A percentile compares a stretch with the other conserved stretches of the same genome.
Evolutionary conservation across 2,329 filamentous ascomycete species (phyloP).

Genomic region (Neofusicoccum sp.): DNA sequence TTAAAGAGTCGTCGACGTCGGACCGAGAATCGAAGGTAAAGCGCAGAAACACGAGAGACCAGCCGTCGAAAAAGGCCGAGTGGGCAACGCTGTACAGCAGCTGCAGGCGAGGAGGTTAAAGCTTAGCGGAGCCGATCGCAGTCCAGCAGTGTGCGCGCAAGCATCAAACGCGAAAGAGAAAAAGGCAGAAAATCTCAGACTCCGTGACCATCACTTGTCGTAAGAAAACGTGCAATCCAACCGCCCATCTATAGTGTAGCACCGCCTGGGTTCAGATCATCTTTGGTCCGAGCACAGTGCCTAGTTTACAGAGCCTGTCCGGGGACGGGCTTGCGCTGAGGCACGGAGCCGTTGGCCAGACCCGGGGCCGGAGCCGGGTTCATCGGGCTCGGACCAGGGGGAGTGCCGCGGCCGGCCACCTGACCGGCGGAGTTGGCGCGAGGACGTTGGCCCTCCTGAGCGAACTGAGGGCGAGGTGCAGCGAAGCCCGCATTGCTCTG

Average conservation of each 20-base stretch:
- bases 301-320: constrained; percentile 46
- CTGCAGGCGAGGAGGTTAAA: background rate
- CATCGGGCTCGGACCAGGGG: constrained; percentile 42
- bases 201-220: constrained; percentile 16
- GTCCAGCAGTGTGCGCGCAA: background rate
- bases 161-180: background rate
- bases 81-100: constrained; percentile 7
- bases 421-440: constrained; percentile 36
- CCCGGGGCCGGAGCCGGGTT: constrained; percentile 31
- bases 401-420: constrained; percentile 28
- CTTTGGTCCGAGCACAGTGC: background rate
- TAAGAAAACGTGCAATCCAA: constrained; percentile 14
- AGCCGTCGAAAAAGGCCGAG: background rate
- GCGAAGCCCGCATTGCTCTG: constrained; percentile 44
- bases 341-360: constrained; percentile 29
- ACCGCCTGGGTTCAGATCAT: background rate
- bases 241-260: constrained; percentile 9
- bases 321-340: constrained; percentile 50
- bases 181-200: background rate
- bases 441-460: constrained; percentile 28
- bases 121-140: background rate
- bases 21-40: constrained; percentile 1
- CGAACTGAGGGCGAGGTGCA: constrained; percentile 21
- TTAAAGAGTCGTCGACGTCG: background rate
- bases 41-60: background rate